Evolutionary conservation across 352 stramenopile species (phyloP).

Genomic region (Aphanomyces astaci): DNA sequence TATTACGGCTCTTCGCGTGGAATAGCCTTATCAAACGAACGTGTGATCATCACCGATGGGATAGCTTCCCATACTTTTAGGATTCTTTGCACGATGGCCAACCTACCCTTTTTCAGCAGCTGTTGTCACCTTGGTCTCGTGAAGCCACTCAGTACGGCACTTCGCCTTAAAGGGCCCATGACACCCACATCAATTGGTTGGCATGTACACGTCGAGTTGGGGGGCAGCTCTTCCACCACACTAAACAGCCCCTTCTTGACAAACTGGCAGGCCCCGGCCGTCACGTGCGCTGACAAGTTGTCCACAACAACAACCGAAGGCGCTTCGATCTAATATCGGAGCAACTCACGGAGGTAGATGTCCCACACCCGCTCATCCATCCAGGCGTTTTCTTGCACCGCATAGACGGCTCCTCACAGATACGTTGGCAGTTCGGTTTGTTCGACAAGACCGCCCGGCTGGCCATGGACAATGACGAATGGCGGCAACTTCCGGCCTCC

Average conservation of each 20-base stretch:
- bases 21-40: too few relatives aligned
- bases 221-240: neutral
- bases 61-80: neutral
- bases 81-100: neutral
- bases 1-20: neutral
- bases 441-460: neutral
- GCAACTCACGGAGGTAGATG: neutral
- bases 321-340: neutral
- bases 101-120: neutral
- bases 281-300: neutral
- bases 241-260: neutral
- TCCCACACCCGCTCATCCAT: constrained; percentile 4
- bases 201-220: neutral
- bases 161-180: constrained; percentile 12
- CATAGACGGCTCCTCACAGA: neutral
- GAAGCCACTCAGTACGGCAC: neutral
- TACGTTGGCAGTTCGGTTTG: neutral
- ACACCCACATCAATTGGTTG: constrained; percentile 7
- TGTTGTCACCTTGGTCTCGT: neutral
- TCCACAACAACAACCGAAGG: neutral
- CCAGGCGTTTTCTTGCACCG: constrained; percentile 3
- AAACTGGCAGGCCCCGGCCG: neutral
- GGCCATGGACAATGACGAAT: neutral
- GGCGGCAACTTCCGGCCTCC: neutral
- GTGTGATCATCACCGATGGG: neutral